Evolutionary conservation across 2,329 filamentous ascomycete genomes (phyloP), one percentile per base, ranked within the genome.

Genomic region (Penicillium sumatraense): DNA sequence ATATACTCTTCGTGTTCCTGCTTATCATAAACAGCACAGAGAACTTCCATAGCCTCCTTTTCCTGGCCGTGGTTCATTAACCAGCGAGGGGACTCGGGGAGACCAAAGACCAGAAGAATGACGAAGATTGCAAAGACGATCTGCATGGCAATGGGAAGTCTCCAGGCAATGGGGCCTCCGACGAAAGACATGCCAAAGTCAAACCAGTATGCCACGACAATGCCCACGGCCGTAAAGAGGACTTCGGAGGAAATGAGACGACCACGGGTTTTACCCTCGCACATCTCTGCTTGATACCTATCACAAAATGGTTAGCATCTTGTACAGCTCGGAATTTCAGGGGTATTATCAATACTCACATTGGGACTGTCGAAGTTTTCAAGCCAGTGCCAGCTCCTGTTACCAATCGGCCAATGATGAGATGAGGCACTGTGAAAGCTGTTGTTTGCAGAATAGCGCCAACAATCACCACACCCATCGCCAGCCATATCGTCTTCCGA

Each of bases 351-450:
- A n/a, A n/a, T n/a, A n/a, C 55, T 14, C 47, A 74, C 68, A 64
- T 71, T 2, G 69, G 69, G 1, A 72, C 66, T 3, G 68, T 71
- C 20, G 66, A 67, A 1, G 67, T 68, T 27, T 69, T 69, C 35
- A 79, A 66, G 4, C 80, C 80, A 58, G 79, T 79, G 7, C 78
- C 61, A 13, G 51, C 41, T 20, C 61, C 80, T 3, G 78, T 79
- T 14, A 82, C 72, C 36, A 78, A 70, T 29, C 79, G 71, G 10
- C 78, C 79, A n/a, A 80, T 68, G 29, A 71, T 67, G 31, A 73
- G 47, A 38, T 72, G 68, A 10, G 65, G 54, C 5, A 66, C 57
- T 5, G 58, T 62, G 40, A 55, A 60, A 6, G 61, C 63, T 18
- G 65, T 63, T 7, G 67, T 59, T 53, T 72, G 71, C 18, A 72